Conservation (phyloP, 1,284 basidiomycete genomes). For the Trametes versicolor region DNA sequence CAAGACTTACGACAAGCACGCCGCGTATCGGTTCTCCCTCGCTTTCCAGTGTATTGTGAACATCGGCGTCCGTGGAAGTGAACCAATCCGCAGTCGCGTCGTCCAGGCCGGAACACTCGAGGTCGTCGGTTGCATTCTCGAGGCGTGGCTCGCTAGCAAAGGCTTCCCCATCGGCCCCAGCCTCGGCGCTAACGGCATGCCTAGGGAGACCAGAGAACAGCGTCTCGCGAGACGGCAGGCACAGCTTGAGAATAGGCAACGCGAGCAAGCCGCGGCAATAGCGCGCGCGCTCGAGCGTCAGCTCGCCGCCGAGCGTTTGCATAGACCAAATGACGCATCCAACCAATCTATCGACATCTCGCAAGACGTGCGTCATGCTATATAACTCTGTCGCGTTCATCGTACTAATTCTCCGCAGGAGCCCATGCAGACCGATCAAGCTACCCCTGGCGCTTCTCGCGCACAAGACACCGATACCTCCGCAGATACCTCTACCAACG, state of each 20-base stretch:
- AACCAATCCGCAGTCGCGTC: slow-evolving; percentile 90
- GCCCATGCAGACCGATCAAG: slow-evolving; percentile 42
- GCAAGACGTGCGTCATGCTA: slow-evolving; percentile 35
- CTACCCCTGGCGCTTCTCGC: slow-evolving; percentile 40
- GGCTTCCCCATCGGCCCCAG: slow-evolving; percentile 82
- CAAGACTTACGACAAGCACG: slow-evolving; percentile 80
- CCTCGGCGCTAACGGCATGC: slow-evolving; percentile 67
- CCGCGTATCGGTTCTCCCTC: slow-evolving; percentile 87
- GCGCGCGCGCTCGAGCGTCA: slow-evolving; percentile 65
- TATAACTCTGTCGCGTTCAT: background rate
- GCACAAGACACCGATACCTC: slow-evolving; percentile 64
- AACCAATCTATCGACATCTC: slow-evolving; percentile 18
- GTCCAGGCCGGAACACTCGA: slow-evolving; percentile 97
- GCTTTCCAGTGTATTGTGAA: slow-evolving; percentile 99
- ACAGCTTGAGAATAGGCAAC: slow-evolving; percentile 60
- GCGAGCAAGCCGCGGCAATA: slow-evolving; percentile 67
- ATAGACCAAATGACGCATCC: slow-evolving; percentile 27
- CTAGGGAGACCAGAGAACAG: slow-evolving; percentile 78
- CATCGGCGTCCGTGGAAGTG: slow-evolving; percentile 96
- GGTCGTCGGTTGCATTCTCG: slow-evolving; percentile 93
- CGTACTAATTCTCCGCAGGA: slow-evolving; percentile 38
- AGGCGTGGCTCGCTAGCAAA: slow-evolving; percentile 89
- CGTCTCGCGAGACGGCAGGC: slow-evolving; percentile 66
- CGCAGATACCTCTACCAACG: slow-evolving; percentile 65
- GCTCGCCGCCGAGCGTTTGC: slow-evolving; percentile 44